phyloP scores from a whole-genome alignment of 352 stramenopile genomes.

The Phytophthora idaei region DNA sequence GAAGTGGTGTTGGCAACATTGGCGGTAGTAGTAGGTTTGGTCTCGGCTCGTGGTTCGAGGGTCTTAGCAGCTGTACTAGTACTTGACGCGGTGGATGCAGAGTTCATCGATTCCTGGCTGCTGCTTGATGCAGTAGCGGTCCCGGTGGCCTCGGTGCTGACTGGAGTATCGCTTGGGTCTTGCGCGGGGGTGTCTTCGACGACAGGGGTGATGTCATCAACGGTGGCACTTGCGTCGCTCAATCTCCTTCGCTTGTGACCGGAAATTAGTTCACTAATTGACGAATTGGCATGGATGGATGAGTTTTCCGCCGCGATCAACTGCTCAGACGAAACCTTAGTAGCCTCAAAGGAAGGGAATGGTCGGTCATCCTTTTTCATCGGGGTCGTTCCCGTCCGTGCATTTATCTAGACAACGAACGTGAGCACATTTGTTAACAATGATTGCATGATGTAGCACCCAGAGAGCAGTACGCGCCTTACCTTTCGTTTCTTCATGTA shows the following conservation, averaged over 20 bases:
- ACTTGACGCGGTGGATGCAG: constrained; percentile 5
- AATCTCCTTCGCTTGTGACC: constrained; percentile 31
- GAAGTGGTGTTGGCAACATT: constrained; percentile 15
- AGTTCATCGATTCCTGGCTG: constrained; percentile 23
- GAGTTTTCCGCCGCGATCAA: background rate
- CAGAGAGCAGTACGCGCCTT: background rate
- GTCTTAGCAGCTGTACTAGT: constrained; percentile 7
- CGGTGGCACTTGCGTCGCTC: constrained; percentile 19
- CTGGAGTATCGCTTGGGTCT: constrained; percentile 4
- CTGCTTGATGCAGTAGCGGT: constrained; percentile 6
- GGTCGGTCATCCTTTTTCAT: constrained; percentile 40
- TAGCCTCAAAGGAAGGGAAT: constrained; percentile 55
- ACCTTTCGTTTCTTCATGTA: constrained; percentile 67
- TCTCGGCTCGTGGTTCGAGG: constrained; percentile 6
- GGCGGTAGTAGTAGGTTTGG: constrained; percentile 9
- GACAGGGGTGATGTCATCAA: constrained; percentile 9
- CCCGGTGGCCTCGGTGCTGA: constrained; percentile 3
- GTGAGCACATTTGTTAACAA: background rate
- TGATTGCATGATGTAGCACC: background rate
- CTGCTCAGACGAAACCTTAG: constrained; percentile 28
- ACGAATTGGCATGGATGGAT: constrained; percentile 1
- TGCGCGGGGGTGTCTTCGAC: constrained; percentile 6
- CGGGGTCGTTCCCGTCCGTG: constrained; percentile 46
- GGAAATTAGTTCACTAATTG: constrained; percentile 2
- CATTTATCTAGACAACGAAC: constrained; percentile 42